Evolutionary conservation across 305 asterid genomes (phyloP).

Genomic region (Fraxinus xanthoxyloides): DNA sequence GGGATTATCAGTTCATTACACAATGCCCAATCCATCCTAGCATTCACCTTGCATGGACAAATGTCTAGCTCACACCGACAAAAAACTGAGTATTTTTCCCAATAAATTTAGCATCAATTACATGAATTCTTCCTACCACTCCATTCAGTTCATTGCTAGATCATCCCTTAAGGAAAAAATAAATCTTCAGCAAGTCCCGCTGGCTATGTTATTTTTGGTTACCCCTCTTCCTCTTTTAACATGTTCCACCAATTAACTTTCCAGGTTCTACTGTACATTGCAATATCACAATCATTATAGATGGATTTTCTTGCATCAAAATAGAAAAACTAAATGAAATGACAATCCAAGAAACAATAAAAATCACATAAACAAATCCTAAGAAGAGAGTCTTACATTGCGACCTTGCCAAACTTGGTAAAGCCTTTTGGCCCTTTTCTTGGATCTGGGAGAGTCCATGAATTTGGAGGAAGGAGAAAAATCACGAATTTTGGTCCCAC

Average conservation of each 20-base stretch:
- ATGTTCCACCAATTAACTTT: neutral
- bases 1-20: neutral
- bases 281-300: neutral
- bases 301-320: neutral
- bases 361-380: neutral
- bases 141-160: neutral
- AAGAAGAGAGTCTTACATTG: constrained; percentile 34
- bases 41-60: neutral
- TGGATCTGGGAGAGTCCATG: constrained; percentile 28
- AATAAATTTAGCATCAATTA: neutral
- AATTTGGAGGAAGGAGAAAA: constrained; percentile 29
- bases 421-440: constrained; percentile 31
- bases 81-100: neutral
- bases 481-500: constrained; percentile 28
- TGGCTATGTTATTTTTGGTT: neutral
- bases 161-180: neutral
- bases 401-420: constrained; percentile 61
- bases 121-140: neutral
- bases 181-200: neutral
- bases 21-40: neutral
- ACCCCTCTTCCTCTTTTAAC: neutral
- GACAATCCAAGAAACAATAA: constrained; percentile 7
- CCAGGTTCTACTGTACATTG: neutral
- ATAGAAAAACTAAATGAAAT: neutral
- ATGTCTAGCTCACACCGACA: neutral